Evolutionary conservation across 805 yeast genomes (phyloP).

Genomic region (Myxozyma neglecta): DNA sequence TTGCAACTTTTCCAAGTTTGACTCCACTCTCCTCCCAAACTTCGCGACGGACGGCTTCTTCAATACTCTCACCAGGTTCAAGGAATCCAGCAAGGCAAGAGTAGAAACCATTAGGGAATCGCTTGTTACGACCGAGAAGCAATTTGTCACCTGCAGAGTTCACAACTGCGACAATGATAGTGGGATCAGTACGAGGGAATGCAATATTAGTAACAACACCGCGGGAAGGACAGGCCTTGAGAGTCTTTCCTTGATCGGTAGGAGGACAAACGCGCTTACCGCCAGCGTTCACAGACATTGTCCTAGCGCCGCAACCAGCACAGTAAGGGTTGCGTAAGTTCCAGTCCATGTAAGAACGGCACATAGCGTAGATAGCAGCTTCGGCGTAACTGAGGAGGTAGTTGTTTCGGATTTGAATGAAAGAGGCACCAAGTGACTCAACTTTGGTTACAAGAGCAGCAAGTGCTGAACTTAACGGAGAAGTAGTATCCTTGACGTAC

Average conservation of each 20-base stretch:
- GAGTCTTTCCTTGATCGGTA: constrained; percentile 34
- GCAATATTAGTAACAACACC: constrained; percentile 67
- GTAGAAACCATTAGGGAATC: constrained; percentile 56
- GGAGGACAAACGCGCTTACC: constrained; percentile 45
- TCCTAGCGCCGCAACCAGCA: constrained; percentile 74
- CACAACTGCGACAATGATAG: constrained; percentile 76
- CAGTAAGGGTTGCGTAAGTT: constrained; percentile 53
- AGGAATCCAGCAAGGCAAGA: constrained; percentile 92
- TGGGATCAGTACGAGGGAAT: constrained; percentile 92
- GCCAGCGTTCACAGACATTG: constrained; percentile 46
- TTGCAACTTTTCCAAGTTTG: constrained; percentile 53
- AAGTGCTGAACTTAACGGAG: background rate
- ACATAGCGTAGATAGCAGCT: constrained; percentile 75
- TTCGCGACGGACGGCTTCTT: constrained; percentile 82
- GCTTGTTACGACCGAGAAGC: constrained; percentile 66
- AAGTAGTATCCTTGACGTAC: constrained; percentile 13
- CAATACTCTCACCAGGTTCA: constrained; percentile 93
- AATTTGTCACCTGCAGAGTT: constrained; percentile 60
- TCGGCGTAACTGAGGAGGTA: constrained; percentile 41
- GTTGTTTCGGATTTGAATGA: constrained; percentile 12
- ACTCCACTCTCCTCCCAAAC: constrained; percentile 97
- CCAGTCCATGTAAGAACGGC: constrained; percentile 86
- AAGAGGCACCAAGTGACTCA: constrained; percentile 18
- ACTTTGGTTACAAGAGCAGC: constrained; percentile 14
- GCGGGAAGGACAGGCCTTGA: constrained; percentile 42